Evolutionary conservation across 2,329 filamentous ascomycete genomes (phyloP).

Genomic region (Beauveria sp.): DNA sequence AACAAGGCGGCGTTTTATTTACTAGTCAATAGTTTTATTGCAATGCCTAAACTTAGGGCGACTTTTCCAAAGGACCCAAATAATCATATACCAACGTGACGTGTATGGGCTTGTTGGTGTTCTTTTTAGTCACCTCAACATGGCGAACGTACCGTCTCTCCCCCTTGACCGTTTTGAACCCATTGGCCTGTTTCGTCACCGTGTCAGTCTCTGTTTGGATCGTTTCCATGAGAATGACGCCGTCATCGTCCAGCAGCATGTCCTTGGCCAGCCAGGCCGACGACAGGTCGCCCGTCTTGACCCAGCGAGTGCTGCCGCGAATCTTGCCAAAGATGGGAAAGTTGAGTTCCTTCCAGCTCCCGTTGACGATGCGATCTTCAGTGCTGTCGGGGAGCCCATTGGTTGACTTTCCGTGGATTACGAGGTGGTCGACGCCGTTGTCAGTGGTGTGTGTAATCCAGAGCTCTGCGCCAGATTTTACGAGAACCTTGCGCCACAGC

Average conservation of each 20-base stretch:
- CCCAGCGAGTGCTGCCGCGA: neutral
- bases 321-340: slow-evolving; percentile 6
- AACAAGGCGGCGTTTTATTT: neutral
- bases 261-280: neutral
- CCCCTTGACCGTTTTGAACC: neutral
- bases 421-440: neutral
- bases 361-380: neutral
- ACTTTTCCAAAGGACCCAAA: neutral
- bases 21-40: neutral
- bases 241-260: neutral
- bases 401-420: neutral
- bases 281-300: neutral
- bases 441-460: neutral
- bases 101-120: neutral
- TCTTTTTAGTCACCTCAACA: neutral
- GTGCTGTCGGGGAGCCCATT: neutral
- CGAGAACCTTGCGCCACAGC: slow-evolving; percentile 1
- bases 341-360: neutral
- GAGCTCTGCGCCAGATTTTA: neutral
- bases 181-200: neutral
- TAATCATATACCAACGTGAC: slow-evolving; percentile 3
- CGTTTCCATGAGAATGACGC: neutral
- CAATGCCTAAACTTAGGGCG: too few species aligned
- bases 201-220: neutral
- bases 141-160: neutral